These are phyloP conservation scores for Incumbomyces lentus DNA, from an alignment of 2,329 filamentous ascomycete genomes.

Conservation along the genomic window DNA sequence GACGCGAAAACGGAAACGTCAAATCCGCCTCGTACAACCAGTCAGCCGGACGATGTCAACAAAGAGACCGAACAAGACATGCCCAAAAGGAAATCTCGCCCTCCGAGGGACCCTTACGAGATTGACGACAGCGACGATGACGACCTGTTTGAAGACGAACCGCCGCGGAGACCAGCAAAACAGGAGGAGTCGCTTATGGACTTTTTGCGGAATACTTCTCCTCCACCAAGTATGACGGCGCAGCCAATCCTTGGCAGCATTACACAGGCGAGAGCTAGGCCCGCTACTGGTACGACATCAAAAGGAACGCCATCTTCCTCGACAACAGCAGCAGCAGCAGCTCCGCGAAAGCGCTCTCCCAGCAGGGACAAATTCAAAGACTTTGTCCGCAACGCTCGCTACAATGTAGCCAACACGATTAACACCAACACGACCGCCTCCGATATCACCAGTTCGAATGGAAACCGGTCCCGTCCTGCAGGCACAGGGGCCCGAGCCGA, in stretches of 20 bases:
- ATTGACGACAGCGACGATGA: slow-evolving; percentile 67
- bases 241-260: slow-evolving; percentile 17
- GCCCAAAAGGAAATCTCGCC: slow-evolving; percentile 63
- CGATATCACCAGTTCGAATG: not conserved
- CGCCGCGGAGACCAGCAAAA: slow-evolving; percentile 22
- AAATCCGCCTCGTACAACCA: slow-evolving; percentile 5
- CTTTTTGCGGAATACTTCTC: slow-evolving; percentile 37
- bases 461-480: not conserved
- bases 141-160: slow-evolving; percentile 43
- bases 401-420: slow-evolving; percentile 6
- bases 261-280: no score
- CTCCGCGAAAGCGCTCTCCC: not conserved
- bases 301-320: no score
- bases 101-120: slow-evolving; percentile 83
- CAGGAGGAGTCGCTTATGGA: slow-evolving; percentile 39
- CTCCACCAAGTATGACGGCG: slow-evolving; percentile 27
- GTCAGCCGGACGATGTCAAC: slow-evolving; percentile 15
- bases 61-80: slow-evolving; percentile 36
- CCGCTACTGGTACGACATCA: slow-evolving; percentile 1
- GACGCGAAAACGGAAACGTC: slow-evolving; percentile 7
- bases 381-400: slow-evolving; percentile 11
- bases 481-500: slow-evolving; percentile 14
- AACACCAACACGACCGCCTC: slow-evolving; percentile 1
- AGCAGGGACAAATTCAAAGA: slow-evolving; percentile 17
- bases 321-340: no score